Percentiles rank a stretch among this genome's conserved stretches.
These are phyloP conservation scores for Lentinula edodes DNA, from an alignment of 768 basidiomycete genomes.

Conservation along the genomic window DNA sequence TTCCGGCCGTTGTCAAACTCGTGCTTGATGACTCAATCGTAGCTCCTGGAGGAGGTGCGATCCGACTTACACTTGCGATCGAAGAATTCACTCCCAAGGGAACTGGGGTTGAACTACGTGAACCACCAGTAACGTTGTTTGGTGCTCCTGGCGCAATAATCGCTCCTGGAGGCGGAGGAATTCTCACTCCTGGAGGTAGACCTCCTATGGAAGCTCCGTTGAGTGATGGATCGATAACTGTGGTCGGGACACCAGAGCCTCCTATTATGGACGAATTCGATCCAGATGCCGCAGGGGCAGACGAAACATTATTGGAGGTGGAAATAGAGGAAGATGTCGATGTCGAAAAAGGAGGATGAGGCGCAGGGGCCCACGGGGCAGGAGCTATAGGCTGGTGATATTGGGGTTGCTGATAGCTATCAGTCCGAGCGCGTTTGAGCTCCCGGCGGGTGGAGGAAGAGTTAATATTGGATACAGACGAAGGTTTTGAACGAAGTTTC, in stretches of 20 bases:
- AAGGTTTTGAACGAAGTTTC: not conserved
- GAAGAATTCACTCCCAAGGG: not conserved
- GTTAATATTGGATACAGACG: not conserved
- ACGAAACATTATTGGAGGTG: not conserved
- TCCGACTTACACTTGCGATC: not conserved
- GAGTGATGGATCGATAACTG: not conserved
- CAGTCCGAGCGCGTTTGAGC: not conserved
- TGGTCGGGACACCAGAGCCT: not conserved
- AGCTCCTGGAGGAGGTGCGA: conserved; percentile 16
- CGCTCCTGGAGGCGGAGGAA: conserved; percentile 17
- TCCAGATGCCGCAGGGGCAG: not conserved
- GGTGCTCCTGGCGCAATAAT: conserved; percentile 7
- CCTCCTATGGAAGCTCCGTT: conserved; percentile 1
- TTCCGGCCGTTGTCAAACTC: not conserved
- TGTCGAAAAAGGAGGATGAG: not conserved
- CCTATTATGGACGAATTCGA: not conserved
- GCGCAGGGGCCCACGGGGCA: conserved; percentile 5
- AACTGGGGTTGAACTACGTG: not conserved
- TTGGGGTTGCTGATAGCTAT: conserved; percentile 1
- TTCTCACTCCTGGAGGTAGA: conserved; percentile 3
- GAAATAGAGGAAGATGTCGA: not conserved
- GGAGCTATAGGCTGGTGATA: conserved; percentile 6
- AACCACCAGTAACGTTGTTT: not conserved
- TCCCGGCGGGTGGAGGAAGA: not conserved
- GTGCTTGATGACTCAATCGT: conserved; percentile 6